Evolutionary conservation across 176 grass and related monocot genomes (phyloP).

Genomic region (Metroxylon sagu): DNA sequence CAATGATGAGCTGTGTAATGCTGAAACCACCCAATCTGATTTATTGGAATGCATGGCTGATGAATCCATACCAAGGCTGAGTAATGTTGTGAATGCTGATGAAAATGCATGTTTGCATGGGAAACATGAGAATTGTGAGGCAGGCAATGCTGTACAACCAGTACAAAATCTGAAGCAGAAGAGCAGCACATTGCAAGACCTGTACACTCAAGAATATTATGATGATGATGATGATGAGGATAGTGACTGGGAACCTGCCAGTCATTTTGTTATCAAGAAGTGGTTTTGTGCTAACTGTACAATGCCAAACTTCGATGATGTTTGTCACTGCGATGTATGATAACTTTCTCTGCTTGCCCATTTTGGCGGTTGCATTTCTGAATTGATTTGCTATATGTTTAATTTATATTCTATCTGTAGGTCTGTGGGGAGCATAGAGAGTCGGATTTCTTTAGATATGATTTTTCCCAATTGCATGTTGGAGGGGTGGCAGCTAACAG

Average conservation of each 20-base stretch:
- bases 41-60: slow-evolving; percentile 17
- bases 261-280: slow-evolving; percentile 35
- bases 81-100: slow-evolving; percentile 24
- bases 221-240: slow-evolving; percentile 83
- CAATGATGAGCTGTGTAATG: slow-evolving; percentile 14
- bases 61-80: slow-evolving; percentile 18
- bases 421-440: slow-evolving; percentile 49
- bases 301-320: slow-evolving; percentile 43
- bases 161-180: slow-evolving; percentile 9
- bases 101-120: slow-evolving; percentile 24
- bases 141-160: slow-evolving; percentile 5
- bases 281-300: slow-evolving; percentile 87
- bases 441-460: slow-evolving; percentile 53
- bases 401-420: slow-evolving; percentile 3
- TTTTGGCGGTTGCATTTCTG: slow-evolving; percentile 1
- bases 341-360: background rate
- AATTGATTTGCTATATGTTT: too few species aligned
- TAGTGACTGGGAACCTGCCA: slow-evolving; percentile 71
- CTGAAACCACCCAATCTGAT: slow-evolving; percentile 16
- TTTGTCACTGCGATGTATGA: slow-evolving; percentile 45
- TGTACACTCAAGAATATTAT: slow-evolving; percentile 37
- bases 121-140: background rate
- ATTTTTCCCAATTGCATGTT: slow-evolving; percentile 48
- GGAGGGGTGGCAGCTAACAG: slow-evolving; percentile 22
- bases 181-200: slow-evolving; percentile 48